Percentiles rank a stretch among this genome's conserved stretches.
These are phyloP conservation scores for Colletotrichum viniferum DNA, from an alignment of 2,329 filamentous ascomycete genomes.

Conservation along the genomic window DNA sequence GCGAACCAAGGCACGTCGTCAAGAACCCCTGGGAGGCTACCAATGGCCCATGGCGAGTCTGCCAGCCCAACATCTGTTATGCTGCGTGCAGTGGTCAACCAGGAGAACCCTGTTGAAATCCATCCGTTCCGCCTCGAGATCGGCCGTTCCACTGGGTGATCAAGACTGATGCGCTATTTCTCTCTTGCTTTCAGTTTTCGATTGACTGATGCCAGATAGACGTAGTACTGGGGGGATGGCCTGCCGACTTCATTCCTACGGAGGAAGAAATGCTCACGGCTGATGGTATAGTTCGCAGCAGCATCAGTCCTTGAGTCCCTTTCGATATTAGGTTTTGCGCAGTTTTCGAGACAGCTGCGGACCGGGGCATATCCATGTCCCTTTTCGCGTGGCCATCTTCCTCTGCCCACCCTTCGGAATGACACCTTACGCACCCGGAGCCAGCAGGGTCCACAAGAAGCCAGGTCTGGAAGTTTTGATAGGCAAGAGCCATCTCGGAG, in stretches of 20 bases:
- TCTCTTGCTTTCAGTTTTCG: neutral
- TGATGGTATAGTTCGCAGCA: neutral
- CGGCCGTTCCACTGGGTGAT: neutral
- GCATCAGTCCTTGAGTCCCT: neutral
- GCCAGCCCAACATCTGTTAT: neutral
- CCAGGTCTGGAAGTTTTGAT: neutral
- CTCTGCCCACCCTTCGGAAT: conserved; percentile 2
- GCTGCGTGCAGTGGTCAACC: neutral
- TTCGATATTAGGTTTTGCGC: neutral
- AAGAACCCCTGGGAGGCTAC: neutral
- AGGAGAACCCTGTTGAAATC: neutral
- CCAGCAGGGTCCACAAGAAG: neutral
- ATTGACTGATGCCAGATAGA: neutral
- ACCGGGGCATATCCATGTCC: neutral
- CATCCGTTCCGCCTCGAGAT: neutral
- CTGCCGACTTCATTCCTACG: neutral
- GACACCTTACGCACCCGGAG: neutral
- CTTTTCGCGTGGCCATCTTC: conserved; percentile 9
- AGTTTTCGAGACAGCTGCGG: neutral
- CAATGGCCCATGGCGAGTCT: neutral
- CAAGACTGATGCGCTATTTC: neutral
- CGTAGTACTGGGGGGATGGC: neutral
- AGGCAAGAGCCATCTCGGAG: neutral
- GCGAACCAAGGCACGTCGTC: conserved; percentile 1
- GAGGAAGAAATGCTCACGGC: neutral